Percentiles rank a stretch among this genome's conserved stretches.
phyloP scores from a whole-genome alignment of 306 rosid genomes.

The Trichosanthes truncata region DNA sequence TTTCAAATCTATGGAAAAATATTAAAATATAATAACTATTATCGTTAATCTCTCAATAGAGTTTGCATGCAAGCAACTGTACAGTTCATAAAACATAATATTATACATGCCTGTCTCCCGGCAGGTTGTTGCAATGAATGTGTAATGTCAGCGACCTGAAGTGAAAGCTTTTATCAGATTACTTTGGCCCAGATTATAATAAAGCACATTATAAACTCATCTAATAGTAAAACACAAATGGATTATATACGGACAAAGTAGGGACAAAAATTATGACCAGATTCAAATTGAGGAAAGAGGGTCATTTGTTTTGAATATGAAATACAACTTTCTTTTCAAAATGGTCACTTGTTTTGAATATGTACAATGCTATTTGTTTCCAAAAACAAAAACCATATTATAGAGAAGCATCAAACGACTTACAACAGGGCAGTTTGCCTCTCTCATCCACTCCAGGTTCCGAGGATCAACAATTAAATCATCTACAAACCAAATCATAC shows the following conservation, averaged over 20 bases:
- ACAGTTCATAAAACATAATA: background rate
- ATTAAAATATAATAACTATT: background rate
- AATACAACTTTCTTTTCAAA: background rate
- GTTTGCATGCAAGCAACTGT: background rate
- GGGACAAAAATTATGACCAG: background rate
- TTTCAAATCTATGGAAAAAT: background rate
- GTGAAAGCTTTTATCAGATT: conserved; percentile 11
- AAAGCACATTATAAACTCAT: background rate
- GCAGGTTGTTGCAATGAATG: conserved; percentile 97
- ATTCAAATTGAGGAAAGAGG: background rate
- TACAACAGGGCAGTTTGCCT: conserved; percentile 89
- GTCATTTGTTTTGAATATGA: background rate
- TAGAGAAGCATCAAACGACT: conserved; percentile 26
- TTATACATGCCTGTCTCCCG: conserved; percentile 64
- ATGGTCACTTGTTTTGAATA: background rate
- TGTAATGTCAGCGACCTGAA: conserved; percentile 86
- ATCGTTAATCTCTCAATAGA: background rate
- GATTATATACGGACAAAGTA: background rate
- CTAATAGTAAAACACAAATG: background rate
- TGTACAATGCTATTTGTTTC: background rate
- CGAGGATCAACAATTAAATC: conserved; percentile 96
- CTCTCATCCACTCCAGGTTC: conserved; percentile 87
- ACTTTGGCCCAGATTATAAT: background rate
- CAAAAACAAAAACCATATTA: background rate
- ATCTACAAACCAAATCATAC: conserved; percentile 36